These are phyloP conservation scores for Diaporthe australafricana DNA, from an alignment of 2,329 filamentous ascomycete genomes.

Conservation along the genomic window DNA sequence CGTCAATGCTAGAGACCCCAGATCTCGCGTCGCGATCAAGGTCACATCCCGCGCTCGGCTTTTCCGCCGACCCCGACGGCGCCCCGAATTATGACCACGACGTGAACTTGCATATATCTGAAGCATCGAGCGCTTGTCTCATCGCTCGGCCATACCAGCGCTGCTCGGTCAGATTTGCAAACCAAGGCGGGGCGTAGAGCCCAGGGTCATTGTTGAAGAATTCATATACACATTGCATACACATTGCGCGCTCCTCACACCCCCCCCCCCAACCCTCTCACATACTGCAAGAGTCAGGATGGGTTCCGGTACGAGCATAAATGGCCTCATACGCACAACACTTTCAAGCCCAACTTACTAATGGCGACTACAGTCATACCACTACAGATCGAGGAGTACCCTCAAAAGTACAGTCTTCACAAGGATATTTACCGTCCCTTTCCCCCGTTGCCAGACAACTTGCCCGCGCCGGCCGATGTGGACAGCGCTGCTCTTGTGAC, in stretches of 20 bases:
- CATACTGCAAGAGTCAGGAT: conserved; percentile 1
- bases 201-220: background rate
- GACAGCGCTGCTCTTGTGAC: conserved; percentile 34
- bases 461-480: conserved; percentile 24
- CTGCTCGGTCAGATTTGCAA: background rate
- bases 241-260: no score
- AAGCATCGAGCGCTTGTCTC: background rate
- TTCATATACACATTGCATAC: no score
- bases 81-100: background rate
- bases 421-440: conserved; percentile 36
- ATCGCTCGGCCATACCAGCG: background rate
- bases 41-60: conserved; percentile 7
- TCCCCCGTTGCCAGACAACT: conserved; percentile 29
- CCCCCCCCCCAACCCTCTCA: no score
- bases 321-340: background rate
- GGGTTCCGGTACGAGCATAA: conserved; percentile 31
- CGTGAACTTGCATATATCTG: background rate
- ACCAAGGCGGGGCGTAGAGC: background rate
- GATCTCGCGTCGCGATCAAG: background rate
- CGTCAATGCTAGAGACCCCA: background rate
- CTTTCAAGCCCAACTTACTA: background rate
- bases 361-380: conserved; percentile 12
- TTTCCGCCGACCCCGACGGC: background rate
- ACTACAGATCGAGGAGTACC: conserved; percentile 18
- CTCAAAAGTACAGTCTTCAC: conserved; percentile 30